Evolutionary conservation across 192 early-diverging fungal species (phyloP), one percentile per base, ranked within the genome.

Genomic region (Coemansia furcata): DNA sequence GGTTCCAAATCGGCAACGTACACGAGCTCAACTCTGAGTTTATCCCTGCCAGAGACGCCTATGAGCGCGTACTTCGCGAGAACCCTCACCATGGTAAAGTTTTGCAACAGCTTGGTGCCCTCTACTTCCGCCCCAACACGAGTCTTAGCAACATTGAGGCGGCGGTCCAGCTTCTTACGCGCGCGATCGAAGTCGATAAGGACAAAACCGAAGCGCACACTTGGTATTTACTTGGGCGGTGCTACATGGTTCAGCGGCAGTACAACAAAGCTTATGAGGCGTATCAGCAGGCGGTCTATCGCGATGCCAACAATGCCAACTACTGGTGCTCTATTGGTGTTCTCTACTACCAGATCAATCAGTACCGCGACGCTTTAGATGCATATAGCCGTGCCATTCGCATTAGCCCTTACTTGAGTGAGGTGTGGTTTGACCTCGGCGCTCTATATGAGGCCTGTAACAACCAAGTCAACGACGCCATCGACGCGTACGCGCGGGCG

Each of bases 281-380:
- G 0, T 99, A 98, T 76, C 96, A 99, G 83, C 94, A 97, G 72
- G 96, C 96, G 10, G 95, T 99, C 6, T 89, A 94, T 72, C 88
- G 91, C 38, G 96, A 99, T 76, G 91, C 89, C 14, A 88, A 89
- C 54, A 98, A 98, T 66, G 95, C 96, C 9, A 93, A 90, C 9
- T 98, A 98, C 73, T 99, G 98, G 98, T 97, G 95, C 77, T 97
- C 95, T 2, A 99, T 99, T 69, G 98, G 98, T 55, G 94, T 98
- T 0, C 78, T 99, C 5, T 99, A 99, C 70, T 99, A 92, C 84
- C 93, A 98, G 71, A 97, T 98, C 61, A 95, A 90, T 60, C 78
- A 94, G 86, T 96, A 94, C 72, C 84, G 92, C 11, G 96, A 99
- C 74, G 98, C 98, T 0, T 81, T 98, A 37, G 96, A 99, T 78